phyloP scores from a whole-genome alignment of 1,284 basidiomycete genomes.

The Trichosporon sp. region DNA sequence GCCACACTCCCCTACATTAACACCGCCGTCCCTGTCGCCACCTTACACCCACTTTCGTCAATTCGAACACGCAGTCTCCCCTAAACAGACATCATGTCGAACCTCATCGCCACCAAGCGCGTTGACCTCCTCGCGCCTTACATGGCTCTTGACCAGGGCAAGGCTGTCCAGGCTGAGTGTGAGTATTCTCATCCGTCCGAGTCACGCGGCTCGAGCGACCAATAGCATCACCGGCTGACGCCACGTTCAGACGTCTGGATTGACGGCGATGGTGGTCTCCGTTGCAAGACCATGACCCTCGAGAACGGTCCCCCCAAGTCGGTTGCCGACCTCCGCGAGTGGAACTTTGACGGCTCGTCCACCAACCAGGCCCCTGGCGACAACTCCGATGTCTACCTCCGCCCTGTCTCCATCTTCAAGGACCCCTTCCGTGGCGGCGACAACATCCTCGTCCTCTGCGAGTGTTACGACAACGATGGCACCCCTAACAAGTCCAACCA shows the following conservation, averaged over 20 bases:
- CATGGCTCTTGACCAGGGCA: constrained; percentile 81
- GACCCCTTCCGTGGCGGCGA: constrained; percentile 99
- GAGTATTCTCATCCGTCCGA: constrained; percentile 45
- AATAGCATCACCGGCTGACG: constrained; percentile 20
- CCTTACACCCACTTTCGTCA: constrained; percentile 15
- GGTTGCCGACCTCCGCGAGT: constrained; percentile 67
- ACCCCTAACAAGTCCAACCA: constrained; percentile 97
- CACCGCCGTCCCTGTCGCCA: constrained; percentile 1
- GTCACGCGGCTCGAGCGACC: constrained; percentile 34
- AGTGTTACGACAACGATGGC: constrained; percentile 98
- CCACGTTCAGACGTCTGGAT: constrained; percentile 81
- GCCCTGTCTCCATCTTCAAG: constrained; percentile 95
- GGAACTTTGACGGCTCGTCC: constrained; percentile 99
- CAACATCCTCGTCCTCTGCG: constrained; percentile 95
- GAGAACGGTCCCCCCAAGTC: constrained; percentile 45
- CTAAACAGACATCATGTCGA: constrained; percentile 44
- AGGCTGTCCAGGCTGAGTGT: constrained; percentile 92
- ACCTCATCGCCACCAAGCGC: constrained; percentile 62
- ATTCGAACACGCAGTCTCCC: constrained; percentile 16
- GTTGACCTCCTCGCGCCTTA: constrained; percentile 84
- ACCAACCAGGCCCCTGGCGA: constrained; percentile 92
- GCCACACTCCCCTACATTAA: not conserved
- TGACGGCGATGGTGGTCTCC: constrained; percentile 86
- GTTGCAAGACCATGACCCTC: constrained; percentile 80
- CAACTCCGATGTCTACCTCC: constrained; percentile 97